Percentiles rank a stretch among this genome's conserved stretches.
These are phyloP conservation scores for Dichotomocladium elegans DNA, from an alignment of 371 early-diverging fungal genomes.

Conservation along the genomic window DNA sequence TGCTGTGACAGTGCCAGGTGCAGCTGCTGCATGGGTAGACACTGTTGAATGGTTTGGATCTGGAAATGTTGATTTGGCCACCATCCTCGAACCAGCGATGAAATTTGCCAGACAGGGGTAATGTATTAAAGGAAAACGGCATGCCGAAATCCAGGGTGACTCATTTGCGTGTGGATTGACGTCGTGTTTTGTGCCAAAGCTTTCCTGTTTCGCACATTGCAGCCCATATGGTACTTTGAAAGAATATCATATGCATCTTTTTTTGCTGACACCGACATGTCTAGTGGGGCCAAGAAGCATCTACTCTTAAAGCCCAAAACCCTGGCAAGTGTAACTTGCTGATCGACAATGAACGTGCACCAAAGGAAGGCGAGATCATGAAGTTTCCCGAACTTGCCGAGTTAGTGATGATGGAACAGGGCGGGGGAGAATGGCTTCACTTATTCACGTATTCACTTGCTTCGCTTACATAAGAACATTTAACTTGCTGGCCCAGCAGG, in stretches of 20 bases:
- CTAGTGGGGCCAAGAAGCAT: conserved; percentile 59
- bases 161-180: too few relatives aligned
- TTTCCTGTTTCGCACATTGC: conserved; percentile 40
- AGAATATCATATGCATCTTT: background rate
- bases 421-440: too few relatives aligned
- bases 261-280: background rate
- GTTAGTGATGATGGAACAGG: conserved; percentile 20
- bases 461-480: conserved; percentile 45
- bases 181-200: too few relatives aligned
- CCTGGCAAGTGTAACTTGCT: conserved; percentile 50
- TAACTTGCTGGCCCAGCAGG: conserved; percentile 55
- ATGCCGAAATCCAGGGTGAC: too few relatives aligned
- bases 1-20: conserved; percentile 83
- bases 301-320: conserved; percentile 37
- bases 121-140: too few relatives aligned
- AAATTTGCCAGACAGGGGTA: conserved; percentile 71
- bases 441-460: background rate
- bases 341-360: conserved; percentile 56
- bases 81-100: conserved; percentile 70
- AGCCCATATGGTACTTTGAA: conserved; percentile 13
- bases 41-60: conserved; percentile 72
- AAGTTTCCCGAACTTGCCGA: conserved; percentile 55
- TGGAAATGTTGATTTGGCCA: conserved; percentile 51
- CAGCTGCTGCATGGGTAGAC: conserved; percentile 76
- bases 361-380: conserved; percentile 66